Percentiles rank a stretch among this genome's conserved stretches.
These are phyloP conservation scores for Mucor velutinosus DNA, from an alignment of 371 early-diverging fungal genomes.

Conservation along the genomic window DNA sequence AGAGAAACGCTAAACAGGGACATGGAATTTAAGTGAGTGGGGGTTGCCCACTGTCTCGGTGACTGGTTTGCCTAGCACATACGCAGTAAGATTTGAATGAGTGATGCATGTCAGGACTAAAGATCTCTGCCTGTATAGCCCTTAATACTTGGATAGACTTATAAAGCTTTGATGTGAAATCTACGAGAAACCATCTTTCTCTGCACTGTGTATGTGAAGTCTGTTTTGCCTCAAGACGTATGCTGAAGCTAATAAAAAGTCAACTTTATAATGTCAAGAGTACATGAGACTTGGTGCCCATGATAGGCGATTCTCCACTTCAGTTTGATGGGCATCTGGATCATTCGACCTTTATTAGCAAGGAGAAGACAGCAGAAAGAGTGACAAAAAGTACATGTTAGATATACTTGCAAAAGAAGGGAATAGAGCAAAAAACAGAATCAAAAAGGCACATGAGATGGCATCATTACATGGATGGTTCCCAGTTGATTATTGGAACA, in stretches of 20 bases:
- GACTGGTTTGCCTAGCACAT: neutral
- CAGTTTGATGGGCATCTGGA: too few species aligned
- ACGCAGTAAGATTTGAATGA: neutral
- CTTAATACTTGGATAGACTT: too few species aligned
- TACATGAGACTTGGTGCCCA: too few species aligned
- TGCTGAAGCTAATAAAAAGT: too few species aligned
- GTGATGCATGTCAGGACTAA: neutral
- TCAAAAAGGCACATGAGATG: neutral
- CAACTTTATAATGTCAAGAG: too few species aligned
- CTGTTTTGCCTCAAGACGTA: too few species aligned
- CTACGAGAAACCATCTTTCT: too few species aligned
- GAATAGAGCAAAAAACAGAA: neutral
- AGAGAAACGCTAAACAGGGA: neutral
- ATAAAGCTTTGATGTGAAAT: too few species aligned
- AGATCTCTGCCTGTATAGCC: too few species aligned
- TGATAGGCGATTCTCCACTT: too few species aligned
- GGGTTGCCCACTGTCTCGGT: neutral
- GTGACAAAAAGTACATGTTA: neutral
- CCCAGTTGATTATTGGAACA: neutral
- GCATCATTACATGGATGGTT: neutral
- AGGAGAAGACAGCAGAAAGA: neutral
- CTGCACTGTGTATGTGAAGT: too few species aligned
- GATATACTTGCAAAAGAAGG: neutral
- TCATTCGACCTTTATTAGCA: neutral
- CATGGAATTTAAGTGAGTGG: slow-evolving; percentile 1